phyloP scores from a whole-genome alignment of 2,329 filamentous ascomycete genomes.

The Beauveria medogensis region DNA sequence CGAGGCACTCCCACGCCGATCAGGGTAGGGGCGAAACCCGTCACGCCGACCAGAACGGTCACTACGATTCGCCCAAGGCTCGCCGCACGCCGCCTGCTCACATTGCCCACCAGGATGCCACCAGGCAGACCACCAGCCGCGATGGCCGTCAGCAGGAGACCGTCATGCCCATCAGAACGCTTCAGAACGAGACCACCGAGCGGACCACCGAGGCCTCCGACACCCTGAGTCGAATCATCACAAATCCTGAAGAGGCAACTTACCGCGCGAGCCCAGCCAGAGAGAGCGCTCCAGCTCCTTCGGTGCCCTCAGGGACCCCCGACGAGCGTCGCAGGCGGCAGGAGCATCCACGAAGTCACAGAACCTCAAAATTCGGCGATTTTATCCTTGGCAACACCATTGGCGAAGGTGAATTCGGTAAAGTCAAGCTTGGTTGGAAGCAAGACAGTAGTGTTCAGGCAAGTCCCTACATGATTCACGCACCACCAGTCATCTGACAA shows the following conservation, averaged over 20 bases:
- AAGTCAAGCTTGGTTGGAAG: conserved; percentile 98
- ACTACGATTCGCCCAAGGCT: conserved; percentile 22
- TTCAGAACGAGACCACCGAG: conserved; percentile 34
- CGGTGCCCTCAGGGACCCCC: conserved; percentile 34
- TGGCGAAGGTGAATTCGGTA: conserved; percentile 96
- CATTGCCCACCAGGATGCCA: conserved; percentile 28
- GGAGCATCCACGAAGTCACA: conserved; percentile 47
- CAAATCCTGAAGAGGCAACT: conserved; percentile 25
- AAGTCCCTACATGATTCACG: conserved; percentile 16
- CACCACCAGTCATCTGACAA: background rate
- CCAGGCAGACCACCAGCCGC: conserved; percentile 30
- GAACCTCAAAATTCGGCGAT: conserved; percentile 80
- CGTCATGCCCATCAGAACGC: conserved; percentile 37
- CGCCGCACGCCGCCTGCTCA: conserved; percentile 21
- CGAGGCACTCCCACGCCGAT: conserved; percentile 31
- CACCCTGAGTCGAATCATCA: conserved; percentile 65
- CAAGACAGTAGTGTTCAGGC: conserved; percentile 83
- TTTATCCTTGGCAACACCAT: conserved; percentile 95
- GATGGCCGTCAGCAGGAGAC: conserved; percentile 31
- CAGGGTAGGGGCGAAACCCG: conserved; percentile 25
- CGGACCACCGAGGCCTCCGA: conserved; percentile 71
- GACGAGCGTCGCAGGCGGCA: conserved; percentile 50
- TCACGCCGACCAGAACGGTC: conserved; percentile 23
- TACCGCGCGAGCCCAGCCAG: conserved; percentile 21
- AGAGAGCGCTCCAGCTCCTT: conserved; percentile 38